Conservation (phyloP, 805 yeast genomes). For the Cyberlindnera xylosilytica region DNA sequence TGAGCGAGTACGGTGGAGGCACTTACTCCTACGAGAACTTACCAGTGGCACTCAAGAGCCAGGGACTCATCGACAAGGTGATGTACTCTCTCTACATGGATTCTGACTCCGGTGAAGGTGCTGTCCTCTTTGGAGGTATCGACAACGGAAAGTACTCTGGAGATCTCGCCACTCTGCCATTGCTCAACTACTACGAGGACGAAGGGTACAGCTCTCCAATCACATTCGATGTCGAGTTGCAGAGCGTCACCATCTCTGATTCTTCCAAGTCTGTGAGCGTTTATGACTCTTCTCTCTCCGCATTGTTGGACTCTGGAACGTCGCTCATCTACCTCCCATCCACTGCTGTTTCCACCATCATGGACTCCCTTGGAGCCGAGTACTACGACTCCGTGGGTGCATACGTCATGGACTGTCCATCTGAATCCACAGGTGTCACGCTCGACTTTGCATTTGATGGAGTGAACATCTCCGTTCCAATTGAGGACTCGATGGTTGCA, state of each 20-base stretch:
- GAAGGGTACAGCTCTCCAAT: conserved; percentile 35
- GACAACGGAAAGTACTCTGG: conserved; percentile 56
- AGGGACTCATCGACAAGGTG: conserved; percentile 47
- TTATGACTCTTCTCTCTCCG: conserved; percentile 27
- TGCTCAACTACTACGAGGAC: conserved; percentile 29
- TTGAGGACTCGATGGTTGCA: conserved; percentile 1
- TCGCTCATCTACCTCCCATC: conserved; percentile 47
- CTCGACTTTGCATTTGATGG: conserved; percentile 2
- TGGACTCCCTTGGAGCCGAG: background rate
- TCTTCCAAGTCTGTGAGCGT: background rate
- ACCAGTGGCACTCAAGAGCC: conserved; percentile 52
- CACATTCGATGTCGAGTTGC: conserved; percentile 44
- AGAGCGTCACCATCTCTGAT: conserved; percentile 10
- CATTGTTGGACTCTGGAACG: conserved; percentile 56
- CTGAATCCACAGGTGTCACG: background rate
- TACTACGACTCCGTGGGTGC: background rate
- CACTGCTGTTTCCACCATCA: conserved; percentile 5
- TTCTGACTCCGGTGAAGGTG: conserved; percentile 37
- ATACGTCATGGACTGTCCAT: conserved; percentile 5
- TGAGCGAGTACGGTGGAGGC: conserved; percentile 6
- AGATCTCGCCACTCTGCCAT: conserved; percentile 40
- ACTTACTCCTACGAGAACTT: conserved; percentile 48
- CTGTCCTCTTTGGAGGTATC: conserved; percentile 61
- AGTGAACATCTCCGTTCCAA: conserved; percentile 3
- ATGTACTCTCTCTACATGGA: conserved; percentile 56